These are phyloP conservation scores for Paecilomyces sp. DNA, from an alignment of 2,329 filamentous ascomycete species.

Conservation along the genomic window DNA sequence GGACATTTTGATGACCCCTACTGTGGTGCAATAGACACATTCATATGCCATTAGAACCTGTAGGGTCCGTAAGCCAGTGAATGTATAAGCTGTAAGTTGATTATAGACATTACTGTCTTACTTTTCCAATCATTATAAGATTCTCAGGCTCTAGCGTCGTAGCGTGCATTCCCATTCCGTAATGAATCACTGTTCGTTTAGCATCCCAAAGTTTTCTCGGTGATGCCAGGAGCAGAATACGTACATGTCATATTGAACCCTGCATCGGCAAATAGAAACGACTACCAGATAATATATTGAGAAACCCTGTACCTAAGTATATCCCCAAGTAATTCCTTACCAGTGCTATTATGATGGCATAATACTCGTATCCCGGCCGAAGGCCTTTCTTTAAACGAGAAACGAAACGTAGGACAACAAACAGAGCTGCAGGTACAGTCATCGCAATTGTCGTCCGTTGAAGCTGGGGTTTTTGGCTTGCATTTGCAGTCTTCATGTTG, in stretches of 20 bases:
- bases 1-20: conserved; percentile 45
- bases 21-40: conserved; percentile 31
- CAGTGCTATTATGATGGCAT: not conserved
- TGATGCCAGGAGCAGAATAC: not conserved
- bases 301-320: not conserved
- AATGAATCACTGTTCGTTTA: conserved; percentile 8
- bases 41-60: conserved; percentile 41
- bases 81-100: conserved; percentile 8
- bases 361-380: not conserved
- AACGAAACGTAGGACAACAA: not conserved
- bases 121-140: conserved; percentile 26
- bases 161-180: conserved; percentile 13
- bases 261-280: not conserved
- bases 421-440: not conserved
- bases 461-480: not conserved
- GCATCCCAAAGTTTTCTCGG: not conserved
- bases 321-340: not conserved
- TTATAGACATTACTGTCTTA: conserved; percentile 4
- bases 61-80: not conserved
- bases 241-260: not conserved
- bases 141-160: not conserved
- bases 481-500: not conserved
- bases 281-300: not conserved
- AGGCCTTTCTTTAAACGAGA: not conserved
- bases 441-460: not conserved